phyloP scores from a whole-genome alignment of 768 basidiomycete species.

The Pisolithus marmoratus region DNA sequence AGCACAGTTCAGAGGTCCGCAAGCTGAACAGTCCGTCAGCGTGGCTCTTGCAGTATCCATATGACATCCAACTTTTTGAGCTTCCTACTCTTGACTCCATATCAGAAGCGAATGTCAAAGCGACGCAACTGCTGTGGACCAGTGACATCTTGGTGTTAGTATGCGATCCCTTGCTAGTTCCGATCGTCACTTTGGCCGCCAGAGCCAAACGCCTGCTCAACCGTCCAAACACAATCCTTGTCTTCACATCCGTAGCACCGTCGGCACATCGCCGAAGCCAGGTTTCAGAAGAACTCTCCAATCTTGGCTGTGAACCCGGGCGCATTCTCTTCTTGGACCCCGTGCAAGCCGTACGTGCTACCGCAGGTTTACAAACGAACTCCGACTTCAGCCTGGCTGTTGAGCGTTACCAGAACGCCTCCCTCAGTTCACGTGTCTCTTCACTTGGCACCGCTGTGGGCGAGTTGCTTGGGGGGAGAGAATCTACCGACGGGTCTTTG shows the following conservation, averaged over 20 bases:
- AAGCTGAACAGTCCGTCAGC: conserved; percentile 41
- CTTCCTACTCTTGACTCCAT: conserved; percentile 15
- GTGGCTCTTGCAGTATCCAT: conserved; percentile 52
- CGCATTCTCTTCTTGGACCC: conserved; percentile 51
- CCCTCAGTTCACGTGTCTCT: conserved; percentile 53
- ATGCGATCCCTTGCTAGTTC: conserved; percentile 52
- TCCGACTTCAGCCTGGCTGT: conserved; percentile 44
- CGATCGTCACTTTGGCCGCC: conserved; percentile 33
- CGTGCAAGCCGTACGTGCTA: conserved; percentile 48
- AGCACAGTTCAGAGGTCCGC: conserved; percentile 1
- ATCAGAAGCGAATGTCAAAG: conserved; percentile 10
- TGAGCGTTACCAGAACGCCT: conserved; percentile 61
- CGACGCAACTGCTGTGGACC: conserved; percentile 20
- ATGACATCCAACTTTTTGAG: conserved; percentile 46
- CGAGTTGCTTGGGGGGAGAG: conserved; percentile 8
- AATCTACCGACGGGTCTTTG: conserved; percentile 5
- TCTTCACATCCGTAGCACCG: conserved; percentile 30
- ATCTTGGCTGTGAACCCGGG: conserved; percentile 21
- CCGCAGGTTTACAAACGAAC: conserved; percentile 41
- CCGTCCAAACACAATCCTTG: conserved; percentile 40
- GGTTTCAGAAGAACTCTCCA: conserved; percentile 17
- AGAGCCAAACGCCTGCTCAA: conserved; percentile 23
- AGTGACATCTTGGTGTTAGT: conserved; percentile 64
- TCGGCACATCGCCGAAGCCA: conserved; percentile 10
- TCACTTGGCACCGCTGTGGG: conserved; percentile 38